Base-by-base conservation (phyloP, 2,329 filamentous ascomycete genomes). In the Nannizziopsis barbatae region DNA sequence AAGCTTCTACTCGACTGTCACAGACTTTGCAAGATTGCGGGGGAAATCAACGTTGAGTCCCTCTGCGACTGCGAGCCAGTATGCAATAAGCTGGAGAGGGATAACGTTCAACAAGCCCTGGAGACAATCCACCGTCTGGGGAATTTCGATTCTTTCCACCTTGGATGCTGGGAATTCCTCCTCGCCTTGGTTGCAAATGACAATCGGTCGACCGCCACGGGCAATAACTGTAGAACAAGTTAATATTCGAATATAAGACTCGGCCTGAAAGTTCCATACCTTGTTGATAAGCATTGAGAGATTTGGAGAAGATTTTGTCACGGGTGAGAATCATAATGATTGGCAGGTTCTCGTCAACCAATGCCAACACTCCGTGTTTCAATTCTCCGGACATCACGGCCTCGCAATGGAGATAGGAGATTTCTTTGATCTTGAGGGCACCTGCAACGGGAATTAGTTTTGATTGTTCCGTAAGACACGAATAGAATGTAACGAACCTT, bases 261-360 rank as follows among this genome's bases (percentile, higher is more conserved):
- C 11, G 27, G 8, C 22, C 7, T 4, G 45, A 10, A 18, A 12
- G 18, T n/a, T 42, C 6, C 76, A 65, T 74, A 86, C 83, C 82
- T 76, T 98, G 92, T 73, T 98, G 92, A 71, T 96, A 98, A 61
- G 92, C 92, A 69, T 98, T 98, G 63, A 98, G 77, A n/a, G 92
- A 96, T 75, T 98, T 98, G 68, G 84, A 84, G 74, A 98, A 98
- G 63, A 98, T 83, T 60, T 88, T 79, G 65, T 98, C 92, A 52
- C 92, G 85, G 47, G 92, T 98, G 53, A 98, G 77, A 63, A 98
- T 96, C 92, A 98, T 98, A 71, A 98, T 95, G 68, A 98, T 98
- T 54, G 92, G 92, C 33, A 98, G 80, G 71, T 95, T 90, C 78
- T 98, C 92, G 62, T 98, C 92, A 52, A 98, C 92, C 54, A 98